phyloP scores from a whole-genome alignment of 129 eudicot genomes.

The Chrysanthemum makinoi region DNA sequence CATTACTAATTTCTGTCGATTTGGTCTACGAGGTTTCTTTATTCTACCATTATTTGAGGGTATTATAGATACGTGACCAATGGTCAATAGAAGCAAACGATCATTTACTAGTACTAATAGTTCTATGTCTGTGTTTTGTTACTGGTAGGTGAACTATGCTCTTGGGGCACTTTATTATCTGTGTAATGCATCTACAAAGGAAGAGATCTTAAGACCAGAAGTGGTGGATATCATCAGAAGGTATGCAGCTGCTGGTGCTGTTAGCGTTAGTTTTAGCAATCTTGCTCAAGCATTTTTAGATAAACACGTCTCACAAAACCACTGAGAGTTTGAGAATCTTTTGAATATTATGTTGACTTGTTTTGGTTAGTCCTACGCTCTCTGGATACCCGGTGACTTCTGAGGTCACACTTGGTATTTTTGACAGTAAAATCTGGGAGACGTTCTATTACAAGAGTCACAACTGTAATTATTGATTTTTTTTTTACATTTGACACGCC shows the following conservation, averaged over 20 bases:
- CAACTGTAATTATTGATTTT: neutral
- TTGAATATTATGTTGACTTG: neutral
- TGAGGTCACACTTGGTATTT: neutral
- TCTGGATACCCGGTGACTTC: neutral
- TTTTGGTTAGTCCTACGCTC: neutral
- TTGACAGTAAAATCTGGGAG: neutral
- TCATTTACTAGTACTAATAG: neutral
- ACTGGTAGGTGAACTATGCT: conserved; percentile 69
- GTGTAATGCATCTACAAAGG: conserved; percentile 51
- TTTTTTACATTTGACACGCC: too few relatives aligned
- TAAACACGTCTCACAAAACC: conserved; percentile 40
- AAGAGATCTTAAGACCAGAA: conserved; percentile 60
- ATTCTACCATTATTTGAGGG: too few relatives aligned
- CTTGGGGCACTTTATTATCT: conserved; percentile 77
- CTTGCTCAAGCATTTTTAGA: conserved; percentile 81
- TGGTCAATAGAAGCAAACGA: too few relatives aligned
- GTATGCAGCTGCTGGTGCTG: conserved; percentile 62
- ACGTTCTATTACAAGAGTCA: neutral
- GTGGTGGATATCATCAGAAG: conserved; percentile 59
- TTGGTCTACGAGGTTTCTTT: too few relatives aligned
- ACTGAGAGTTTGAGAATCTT: conserved; percentile 10
- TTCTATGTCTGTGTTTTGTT: neutral
- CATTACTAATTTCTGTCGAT: too few relatives aligned
- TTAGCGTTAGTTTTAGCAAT: conserved; percentile 62
- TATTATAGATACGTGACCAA: too few relatives aligned